These are phyloP conservation scores for Sungouiozyma intestinalis DNA, from an alignment of 805 yeast species.

Conservation along the genomic window DNA sequence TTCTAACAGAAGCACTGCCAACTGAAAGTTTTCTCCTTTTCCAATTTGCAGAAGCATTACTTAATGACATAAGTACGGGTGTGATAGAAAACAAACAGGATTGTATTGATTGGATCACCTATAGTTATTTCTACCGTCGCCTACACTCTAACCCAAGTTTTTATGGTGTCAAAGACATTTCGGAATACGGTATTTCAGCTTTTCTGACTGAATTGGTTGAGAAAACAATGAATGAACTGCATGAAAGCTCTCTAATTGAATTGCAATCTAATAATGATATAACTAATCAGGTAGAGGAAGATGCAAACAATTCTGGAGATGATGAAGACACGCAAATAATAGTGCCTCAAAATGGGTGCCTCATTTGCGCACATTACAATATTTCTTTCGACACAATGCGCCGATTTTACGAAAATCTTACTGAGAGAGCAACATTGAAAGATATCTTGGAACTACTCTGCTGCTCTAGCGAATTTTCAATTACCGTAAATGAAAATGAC, in stretches of 20 bases:
- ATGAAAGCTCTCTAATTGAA: conserved; percentile 52
- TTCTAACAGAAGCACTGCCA: conserved; percentile 67
- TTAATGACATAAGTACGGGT: conserved; percentile 62
- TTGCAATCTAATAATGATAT: conserved; percentile 28
- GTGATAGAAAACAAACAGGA: conserved; percentile 63
- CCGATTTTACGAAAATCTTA: conserved; percentile 40
- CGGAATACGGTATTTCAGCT: conserved; percentile 64
- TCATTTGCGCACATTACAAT: conserved; percentile 66
- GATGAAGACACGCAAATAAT: conserved; percentile 35
- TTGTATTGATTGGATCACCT: conserved; percentile 85
- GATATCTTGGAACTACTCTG: conserved; percentile 56
- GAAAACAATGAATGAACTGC: conserved; percentile 50
- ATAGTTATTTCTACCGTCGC: conserved; percentile 72
- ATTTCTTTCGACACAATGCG: conserved; percentile 60
- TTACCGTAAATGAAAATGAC: conserved; percentile 59
- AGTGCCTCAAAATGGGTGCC: conserved; percentile 55
- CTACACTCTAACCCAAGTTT: conserved; percentile 76
- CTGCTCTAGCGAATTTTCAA: conserved; percentile 59
- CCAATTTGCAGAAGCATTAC: conserved; percentile 53
- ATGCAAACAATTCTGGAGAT: conserved; percentile 20
- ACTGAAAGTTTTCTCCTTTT: conserved; percentile 64
- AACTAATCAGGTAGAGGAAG: conserved; percentile 16
- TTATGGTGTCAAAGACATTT: conserved; percentile 63
- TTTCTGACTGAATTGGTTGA: conserved; percentile 80
- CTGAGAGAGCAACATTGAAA: conserved; percentile 45